These are phyloP conservation scores for Blepharisma japonicum DNA, from an alignment of 73 alveolate species.

Conservation along the genomic window DNA sequence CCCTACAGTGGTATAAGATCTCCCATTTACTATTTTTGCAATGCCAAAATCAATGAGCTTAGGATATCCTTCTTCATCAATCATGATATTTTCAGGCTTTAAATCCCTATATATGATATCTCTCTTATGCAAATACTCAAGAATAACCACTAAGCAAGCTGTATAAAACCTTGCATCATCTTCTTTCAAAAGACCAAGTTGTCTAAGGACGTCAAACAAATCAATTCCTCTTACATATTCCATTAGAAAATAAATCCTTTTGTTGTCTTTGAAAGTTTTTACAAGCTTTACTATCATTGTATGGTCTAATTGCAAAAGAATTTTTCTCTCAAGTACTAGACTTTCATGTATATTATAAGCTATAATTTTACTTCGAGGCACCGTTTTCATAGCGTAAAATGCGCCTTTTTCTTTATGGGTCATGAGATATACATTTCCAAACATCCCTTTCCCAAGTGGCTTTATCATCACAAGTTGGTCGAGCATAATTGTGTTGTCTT, in stretches of 20 bases:
- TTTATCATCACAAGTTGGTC: conserved; percentile 52
- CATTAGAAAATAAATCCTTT: conserved; percentile 57
- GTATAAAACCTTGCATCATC: conserved; percentile 62
- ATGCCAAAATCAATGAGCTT: conserved; percentile 71
- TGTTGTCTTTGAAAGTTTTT: conserved; percentile 62
- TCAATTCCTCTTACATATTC: conserved; percentile 72
- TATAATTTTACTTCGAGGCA: conserved; percentile 8
- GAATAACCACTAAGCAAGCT: conserved; percentile 59
- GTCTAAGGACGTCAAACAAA: conserved; percentile 47
- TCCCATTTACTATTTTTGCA: conserved; percentile 61
- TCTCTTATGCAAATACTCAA: conserved; percentile 68
- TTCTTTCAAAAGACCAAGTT: conserved; percentile 49
- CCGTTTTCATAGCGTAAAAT: conserved; percentile 68
- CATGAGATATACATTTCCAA: conserved; percentile 69
- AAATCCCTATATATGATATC: conserved; percentile 68
- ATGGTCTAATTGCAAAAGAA: conserved; percentile 68
- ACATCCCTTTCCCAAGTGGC: conserved; percentile 67
- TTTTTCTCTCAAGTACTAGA: conserved; percentile 50
- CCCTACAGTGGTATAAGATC: conserved; percentile 69
- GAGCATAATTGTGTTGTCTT: conserved; percentile 49
- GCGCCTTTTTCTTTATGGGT: conserved; percentile 41
- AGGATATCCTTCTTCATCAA: conserved; percentile 62
- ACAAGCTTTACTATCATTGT: conserved; percentile 77
- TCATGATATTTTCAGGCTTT: conserved; percentile 75
- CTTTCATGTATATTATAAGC: conserved; percentile 29